phyloP scores from a whole-genome alignment of 495 filamentous ascomycete genomes.

The Hyaloscypha variabilis region DNA sequence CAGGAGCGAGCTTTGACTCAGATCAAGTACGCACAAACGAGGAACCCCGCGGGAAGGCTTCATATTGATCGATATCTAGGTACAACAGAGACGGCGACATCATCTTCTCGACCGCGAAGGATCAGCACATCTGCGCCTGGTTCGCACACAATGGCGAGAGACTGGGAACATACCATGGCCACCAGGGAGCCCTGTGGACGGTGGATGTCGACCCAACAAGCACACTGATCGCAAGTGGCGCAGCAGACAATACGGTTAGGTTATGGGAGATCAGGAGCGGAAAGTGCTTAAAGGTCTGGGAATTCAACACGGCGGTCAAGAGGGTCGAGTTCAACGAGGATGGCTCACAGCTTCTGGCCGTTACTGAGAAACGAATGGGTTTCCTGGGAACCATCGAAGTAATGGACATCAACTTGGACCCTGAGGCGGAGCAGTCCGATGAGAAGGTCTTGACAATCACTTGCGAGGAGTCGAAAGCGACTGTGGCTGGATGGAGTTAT shows the following conservation, averaged over 20 bases:
- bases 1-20: conserved; percentile 96
- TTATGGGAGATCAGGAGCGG: conserved; percentile 97
- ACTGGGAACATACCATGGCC: conserved; percentile 92
- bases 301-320: conserved; percentile 95
- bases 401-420: conserved; percentile 79
- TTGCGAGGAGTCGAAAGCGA: conserved; percentile 92
- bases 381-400: conserved; percentile 91
- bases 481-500: conserved; percentile 95
- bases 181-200: conserved; percentile 98
- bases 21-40: conserved; percentile 70
- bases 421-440: conserved; percentile 78
- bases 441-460: conserved; percentile 83
- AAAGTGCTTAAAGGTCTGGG: conserved; percentile 92
- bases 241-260: conserved; percentile 96
- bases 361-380: conserved; percentile 98
- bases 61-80: conserved; percentile 41
- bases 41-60: conserved; percentile 4
- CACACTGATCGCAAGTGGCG: conserved; percentile 89
- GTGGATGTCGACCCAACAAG: conserved; percentile 96
- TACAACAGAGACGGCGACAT: conserved; percentile 97
- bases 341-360: conserved; percentile 82
- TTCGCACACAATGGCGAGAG: conserved; percentile 93
- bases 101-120: conserved; percentile 95
- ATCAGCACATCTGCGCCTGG: conserved; percentile 96
- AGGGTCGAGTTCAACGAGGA: conserved; percentile 95